Conservation (phyloP, 176 grass and related monocot species). For the Carex parvula region DNA sequence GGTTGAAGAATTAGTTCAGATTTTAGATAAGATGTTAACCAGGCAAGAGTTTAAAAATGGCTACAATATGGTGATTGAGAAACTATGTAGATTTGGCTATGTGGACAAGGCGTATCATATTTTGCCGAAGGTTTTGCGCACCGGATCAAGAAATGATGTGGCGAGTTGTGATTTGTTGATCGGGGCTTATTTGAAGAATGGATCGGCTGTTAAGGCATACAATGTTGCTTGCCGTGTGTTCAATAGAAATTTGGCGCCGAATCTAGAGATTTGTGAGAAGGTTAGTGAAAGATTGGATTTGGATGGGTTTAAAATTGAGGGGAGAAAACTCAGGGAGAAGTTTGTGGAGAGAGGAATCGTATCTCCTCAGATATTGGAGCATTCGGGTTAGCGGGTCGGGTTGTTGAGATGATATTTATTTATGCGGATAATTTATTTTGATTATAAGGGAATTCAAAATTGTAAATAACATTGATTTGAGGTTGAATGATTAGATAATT, state of each 20-base stretch:
- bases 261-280: constrained; percentile 63
- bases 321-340: constrained; percentile 59
- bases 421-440: background rate
- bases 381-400: background rate
- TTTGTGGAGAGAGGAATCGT: constrained; percentile 77
- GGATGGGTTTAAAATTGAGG: constrained; percentile 36
- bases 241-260: constrained; percentile 66
- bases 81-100: constrained; percentile 72
- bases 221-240: constrained; percentile 84
- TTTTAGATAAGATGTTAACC: constrained; percentile 73
- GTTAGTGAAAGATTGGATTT: constrained; percentile 43
- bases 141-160: constrained; percentile 70
- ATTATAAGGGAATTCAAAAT: background rate
- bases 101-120: constrained; percentile 63
- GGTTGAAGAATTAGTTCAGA: constrained; percentile 64
- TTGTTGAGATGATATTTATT: background rate
- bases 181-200: constrained; percentile 57
- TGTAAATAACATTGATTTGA: background rate
- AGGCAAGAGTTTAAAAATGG: constrained; percentile 52
- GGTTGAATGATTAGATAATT: background rate
- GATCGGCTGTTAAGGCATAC: constrained; percentile 52
- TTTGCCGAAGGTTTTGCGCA: constrained; percentile 70
- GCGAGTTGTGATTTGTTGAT: constrained; percentile 76
- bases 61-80: constrained; percentile 90
- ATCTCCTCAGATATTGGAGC: constrained; percentile 32